phyloP scores from a whole-genome alignment of 495 filamentous ascomycete species.

The Aspergillus sclerotioniger region DNA sequence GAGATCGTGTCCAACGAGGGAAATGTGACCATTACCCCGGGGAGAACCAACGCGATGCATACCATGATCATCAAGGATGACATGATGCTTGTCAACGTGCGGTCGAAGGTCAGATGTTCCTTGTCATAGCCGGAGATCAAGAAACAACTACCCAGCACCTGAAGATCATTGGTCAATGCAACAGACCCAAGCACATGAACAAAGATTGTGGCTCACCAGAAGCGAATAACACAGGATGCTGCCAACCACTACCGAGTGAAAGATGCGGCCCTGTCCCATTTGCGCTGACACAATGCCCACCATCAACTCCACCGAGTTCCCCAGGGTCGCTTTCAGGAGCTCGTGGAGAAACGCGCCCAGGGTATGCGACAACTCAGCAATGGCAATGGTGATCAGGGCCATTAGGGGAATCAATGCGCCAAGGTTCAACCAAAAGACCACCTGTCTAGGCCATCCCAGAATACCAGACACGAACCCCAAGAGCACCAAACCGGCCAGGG shows the following conservation, averaged over 20 bases:
- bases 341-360: constrained; percentile 13
- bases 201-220: constrained; percentile 11
- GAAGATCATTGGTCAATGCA: neutral
- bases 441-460: constrained; percentile 3
- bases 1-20: constrained; percentile 9
- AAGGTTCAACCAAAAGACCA: constrained; percentile 24
- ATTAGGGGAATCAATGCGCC: constrained; percentile 17
- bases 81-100: constrained; percentile 21
- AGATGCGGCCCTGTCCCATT: constrained; percentile 12
- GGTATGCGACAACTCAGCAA: constrained; percentile 16
- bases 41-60: constrained; percentile 22
- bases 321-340: constrained; percentile 28
- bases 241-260: constrained; percentile 22
- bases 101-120: constrained; percentile 24
- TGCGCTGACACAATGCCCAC: constrained; percentile 21
- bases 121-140: constrained; percentile 22
- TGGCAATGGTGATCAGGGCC: constrained; percentile 17
- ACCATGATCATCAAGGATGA: constrained; percentile 28
- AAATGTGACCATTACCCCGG: constrained; percentile 28
- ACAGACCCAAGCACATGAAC: neutral
- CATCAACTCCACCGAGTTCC: constrained; percentile 28
- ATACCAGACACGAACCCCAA: constrained; percentile 15
- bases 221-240: constrained; percentile 26
- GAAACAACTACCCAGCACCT: constrained; percentile 26
- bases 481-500: constrained; percentile 11